Evolutionary conservation across 2,329 filamentous ascomycete genomes (phyloP), one percentile per base, ranked within the genome.

Genomic region (Venturiaceae sp.): DNA sequence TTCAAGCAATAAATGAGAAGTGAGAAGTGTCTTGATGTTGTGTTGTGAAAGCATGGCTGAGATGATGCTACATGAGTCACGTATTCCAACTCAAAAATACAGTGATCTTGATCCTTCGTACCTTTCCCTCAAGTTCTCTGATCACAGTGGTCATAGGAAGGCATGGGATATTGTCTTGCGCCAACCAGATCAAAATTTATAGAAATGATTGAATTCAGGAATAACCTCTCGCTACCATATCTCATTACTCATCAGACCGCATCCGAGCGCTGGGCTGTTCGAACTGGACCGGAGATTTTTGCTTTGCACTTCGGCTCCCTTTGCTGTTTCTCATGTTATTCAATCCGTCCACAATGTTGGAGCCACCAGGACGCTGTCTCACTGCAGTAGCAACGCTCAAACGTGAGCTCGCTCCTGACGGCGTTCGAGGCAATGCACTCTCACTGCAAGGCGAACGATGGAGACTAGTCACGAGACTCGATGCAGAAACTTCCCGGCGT

Each of bases 391-490:
- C n/a, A n/a, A 34, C 34, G 23, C 52, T 53, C 21, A 50, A 30
- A 30, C 19, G 44, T 30, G 44, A 50, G 26, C 44, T 50, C 21
- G 30, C 30, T 34, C 52, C 52, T 6, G 32, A 34, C n/a, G 34
- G 34, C 16, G 32, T 53, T 28, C 52, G n/a, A 7, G 32, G 32
- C n/a, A 53, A 26, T 13, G 21, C 34, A 53, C 30, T 53, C 44
- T 56, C 53, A 16, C 41, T 41, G n/a, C 36, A 34, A 33, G 55
- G 55, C 39, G 36, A 46, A 21, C 55, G 39, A 39, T 50, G 39
- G 3, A 57, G 23, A 28, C 55, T 57, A 4, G 55, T 57, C 28
- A 57, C 19, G 19, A 57, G 34, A 44, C 55, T 57, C 6, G 39
- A 47, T 21, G 55, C 14, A 11, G 39, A 47, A 28, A 50, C 55